These are phyloP conservation scores for Boletus reticulatus DNA, from an alignment of 768 basidiomycete species.

Conservation along the genomic window DNA sequence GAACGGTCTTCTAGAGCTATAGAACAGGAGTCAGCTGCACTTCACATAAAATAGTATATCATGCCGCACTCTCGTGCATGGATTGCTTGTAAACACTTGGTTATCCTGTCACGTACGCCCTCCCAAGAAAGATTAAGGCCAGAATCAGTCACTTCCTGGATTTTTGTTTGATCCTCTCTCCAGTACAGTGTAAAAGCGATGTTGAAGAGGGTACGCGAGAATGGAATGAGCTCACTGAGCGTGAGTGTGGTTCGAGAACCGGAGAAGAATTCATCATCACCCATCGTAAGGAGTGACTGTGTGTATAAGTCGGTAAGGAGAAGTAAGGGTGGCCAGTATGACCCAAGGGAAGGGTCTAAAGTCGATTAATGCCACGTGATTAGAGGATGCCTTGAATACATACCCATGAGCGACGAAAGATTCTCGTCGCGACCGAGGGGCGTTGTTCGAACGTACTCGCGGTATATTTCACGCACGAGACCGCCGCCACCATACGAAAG, in stretches of 20 bases:
- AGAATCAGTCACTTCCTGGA: slow-evolving; percentile 40
- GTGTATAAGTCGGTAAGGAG: slow-evolving; percentile 81
- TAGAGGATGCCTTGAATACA: slow-evolving; percentile 12
- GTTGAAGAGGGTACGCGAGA: slow-evolving; percentile 79
- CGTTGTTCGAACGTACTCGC: slow-evolving; percentile 59
- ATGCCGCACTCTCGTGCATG: slow-evolving; percentile 84
- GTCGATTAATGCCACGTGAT: slow-evolving; percentile 4
- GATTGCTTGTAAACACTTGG: slow-evolving; percentile 74
- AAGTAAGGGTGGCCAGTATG: slow-evolving; percentile 67
- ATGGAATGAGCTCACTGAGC: slow-evolving; percentile 74
- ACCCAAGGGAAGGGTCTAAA: slow-evolving; percentile 43
- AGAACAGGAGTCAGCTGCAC: slow-evolving; percentile 4
- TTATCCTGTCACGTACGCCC: slow-evolving; percentile 70
- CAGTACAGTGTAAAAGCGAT: slow-evolving; percentile 80
- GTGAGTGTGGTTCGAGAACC: slow-evolving; percentile 68
- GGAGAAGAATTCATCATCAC: slow-evolving; percentile 96
- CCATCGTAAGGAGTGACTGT: slow-evolving; percentile 85
- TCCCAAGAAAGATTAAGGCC: slow-evolving; percentile 54
- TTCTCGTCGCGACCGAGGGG: slow-evolving; percentile 60
- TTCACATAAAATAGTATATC: background rate
- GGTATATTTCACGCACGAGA: slow-evolving; percentile 73
- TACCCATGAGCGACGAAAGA: slow-evolving; percentile 38
- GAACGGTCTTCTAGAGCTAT: slow-evolving; percentile 81
- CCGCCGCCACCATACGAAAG: slow-evolving; percentile 54
- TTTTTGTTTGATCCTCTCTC: slow-evolving; percentile 44